Evolutionary conservation across 805 yeast species (phyloP).

Genomic region (Starmerella tilneyi): DNA sequence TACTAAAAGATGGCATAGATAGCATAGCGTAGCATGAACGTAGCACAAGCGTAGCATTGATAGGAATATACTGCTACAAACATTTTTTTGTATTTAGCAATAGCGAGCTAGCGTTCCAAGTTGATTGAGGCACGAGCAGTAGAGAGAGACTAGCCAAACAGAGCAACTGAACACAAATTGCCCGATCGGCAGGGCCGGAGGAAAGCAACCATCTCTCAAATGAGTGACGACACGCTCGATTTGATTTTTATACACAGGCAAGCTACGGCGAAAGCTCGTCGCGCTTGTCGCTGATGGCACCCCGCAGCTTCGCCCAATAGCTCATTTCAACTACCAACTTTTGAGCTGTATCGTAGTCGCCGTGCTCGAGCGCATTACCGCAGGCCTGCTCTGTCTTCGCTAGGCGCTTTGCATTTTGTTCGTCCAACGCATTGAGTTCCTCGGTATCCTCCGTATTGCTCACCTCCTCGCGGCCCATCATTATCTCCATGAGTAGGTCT

Average conservation of each 20-base stretch:
- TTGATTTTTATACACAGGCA: no score
- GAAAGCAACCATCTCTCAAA: no score
- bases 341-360: slow-evolving; percentile 52
- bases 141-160: no score
- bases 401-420: slow-evolving; percentile 51
- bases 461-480: slow-evolving; percentile 75
- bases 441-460: slow-evolving; percentile 52
- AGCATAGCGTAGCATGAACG: neutral
- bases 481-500: slow-evolving; percentile 56
- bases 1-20: slow-evolving; percentile 2
- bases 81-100: no score
- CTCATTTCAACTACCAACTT: slow-evolving; percentile 60
- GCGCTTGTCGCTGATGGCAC: slow-evolving; percentile 45
- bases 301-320: slow-evolving; percentile 72
- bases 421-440: slow-evolving; percentile 45
- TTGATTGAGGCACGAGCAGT: no score
- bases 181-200: no score
- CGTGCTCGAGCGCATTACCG: slow-evolving; percentile 36
- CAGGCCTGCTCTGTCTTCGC: slow-evolving; percentile 38
- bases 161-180: no score
- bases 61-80: no score
- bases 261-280: slow-evolving; percentile 11
- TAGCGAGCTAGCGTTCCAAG: no score
- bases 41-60: neutral
- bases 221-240: no score